Conservation (phyloP, 768 basidiomycete genomes). For the Sarcodon aspratus region DNA sequence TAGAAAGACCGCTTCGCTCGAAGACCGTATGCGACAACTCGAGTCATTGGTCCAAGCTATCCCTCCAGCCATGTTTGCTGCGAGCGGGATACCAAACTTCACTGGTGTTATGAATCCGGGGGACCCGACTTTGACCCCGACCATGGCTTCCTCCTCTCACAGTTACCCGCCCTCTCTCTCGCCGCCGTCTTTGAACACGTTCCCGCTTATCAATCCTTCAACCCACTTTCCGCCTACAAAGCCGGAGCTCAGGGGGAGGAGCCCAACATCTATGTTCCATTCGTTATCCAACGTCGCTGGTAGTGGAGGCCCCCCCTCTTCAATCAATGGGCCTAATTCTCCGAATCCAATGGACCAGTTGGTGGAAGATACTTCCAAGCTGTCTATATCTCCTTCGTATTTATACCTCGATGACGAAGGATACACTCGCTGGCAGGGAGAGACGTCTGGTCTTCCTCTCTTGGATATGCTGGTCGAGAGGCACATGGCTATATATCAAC, state of each 20-base stretch:
- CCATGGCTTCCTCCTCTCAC: slow-evolving; percentile 29
- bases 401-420: slow-evolving; percentile 84
- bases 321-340: not conserved
- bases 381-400: slow-evolving; percentile 67
- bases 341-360: slow-evolving; percentile 28
- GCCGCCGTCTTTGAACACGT: slow-evolving; percentile 68
- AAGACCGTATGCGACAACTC: slow-evolving; percentile 82
- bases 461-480: slow-evolving; percentile 75
- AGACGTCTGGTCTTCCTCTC: slow-evolving; percentile 85
- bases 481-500: slow-evolving; percentile 30
- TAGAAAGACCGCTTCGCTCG: slow-evolving; percentile 73
- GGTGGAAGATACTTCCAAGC: slow-evolving; percentile 46
- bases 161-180: slow-evolving; percentile 47
- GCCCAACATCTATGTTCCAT: slow-evolving; percentile 30
- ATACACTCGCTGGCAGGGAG: slow-evolving; percentile 84
- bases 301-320: slow-evolving; percentile 1
- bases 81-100: slow-evolving; percentile 30
- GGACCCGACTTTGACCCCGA: slow-evolving; percentile 21
- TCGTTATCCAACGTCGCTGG: slow-evolving; percentile 14
- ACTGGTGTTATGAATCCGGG: slow-evolving; percentile 19
- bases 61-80: slow-evolving; percentile 68
- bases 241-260: slow-evolving; percentile 32
- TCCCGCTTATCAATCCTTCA: slow-evolving; percentile 73
- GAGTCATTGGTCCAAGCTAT: slow-evolving; percentile 80
- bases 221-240: slow-evolving; percentile 54